Evolutionary conservation across 352 stramenopile species (phyloP), one percentile per base, ranked within the genome.

Genomic region (Globisporangium echinulatum): DNA sequence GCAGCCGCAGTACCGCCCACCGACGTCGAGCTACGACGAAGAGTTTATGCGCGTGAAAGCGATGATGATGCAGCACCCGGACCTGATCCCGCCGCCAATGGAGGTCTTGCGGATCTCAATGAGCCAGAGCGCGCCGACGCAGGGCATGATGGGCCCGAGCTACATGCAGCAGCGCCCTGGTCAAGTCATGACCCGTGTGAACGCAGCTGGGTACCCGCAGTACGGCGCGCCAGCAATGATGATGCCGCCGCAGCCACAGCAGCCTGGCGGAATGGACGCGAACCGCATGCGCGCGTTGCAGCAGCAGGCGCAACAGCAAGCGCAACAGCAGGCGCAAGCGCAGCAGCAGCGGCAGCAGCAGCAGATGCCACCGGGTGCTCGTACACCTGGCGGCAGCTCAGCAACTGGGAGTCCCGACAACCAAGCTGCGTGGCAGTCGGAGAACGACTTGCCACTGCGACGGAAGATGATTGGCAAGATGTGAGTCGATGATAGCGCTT

Each of bases 401-500:
- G 54, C 70, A 1, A 67, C 52, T 25, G 81, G 72, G 43, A 62
- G 64, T 42, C 59, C 63, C 3, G 80, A 89, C 48, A 66, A 62
- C 7, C 83, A 89, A 54, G 75, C 83, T 56, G 82, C 83, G 7
- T 95, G 86, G 86, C 86, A 95, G 62, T 94, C 84, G 7, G 86
- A 95, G 52, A 94, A 91, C 59, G 86, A 95, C 48, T 60, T 95
- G 17, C 86, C 86, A 10, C 57, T 95, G 58, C 82, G 87, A 64
- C 71, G 87, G 54, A 93, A 94, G 62, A 94, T 96, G 85, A 96
- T 96, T 51, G 83, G 83, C 46, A 94, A 94, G 70, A 98, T 97
- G 81, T 88, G 76, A 65, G 75, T 79, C 10, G 4, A 4, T n/a
- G 11, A 33, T 19, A 14, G 39, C 4, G 5, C 8, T 44, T 14